These are phyloP conservation scores for Apiospora saccharicola DNA, from an alignment of 2,329 filamentous ascomycete genomes.

Conservation along the genomic window DNA sequence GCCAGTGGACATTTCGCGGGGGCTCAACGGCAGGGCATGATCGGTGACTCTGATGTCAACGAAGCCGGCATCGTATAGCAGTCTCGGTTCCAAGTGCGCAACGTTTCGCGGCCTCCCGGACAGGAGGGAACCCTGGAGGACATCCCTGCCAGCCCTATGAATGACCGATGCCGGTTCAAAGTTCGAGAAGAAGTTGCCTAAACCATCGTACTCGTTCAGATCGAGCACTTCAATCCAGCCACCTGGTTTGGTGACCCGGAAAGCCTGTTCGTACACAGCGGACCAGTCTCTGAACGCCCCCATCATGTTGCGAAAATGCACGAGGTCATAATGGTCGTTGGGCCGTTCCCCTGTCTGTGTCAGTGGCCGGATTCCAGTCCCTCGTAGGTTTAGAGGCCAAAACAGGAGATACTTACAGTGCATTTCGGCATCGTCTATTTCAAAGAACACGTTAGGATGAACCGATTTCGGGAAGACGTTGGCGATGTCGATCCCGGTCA, in stretches of 20 bases:
- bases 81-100: constrained; percentile 53
- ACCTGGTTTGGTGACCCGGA: constrained; percentile 61
- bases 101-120: constrained; percentile 55
- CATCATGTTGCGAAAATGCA: constrained; percentile 64
- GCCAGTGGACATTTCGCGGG: constrained; percentile 53
- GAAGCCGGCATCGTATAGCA: constrained; percentile 58
- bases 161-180: constrained; percentile 56
- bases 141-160: constrained; percentile 49
- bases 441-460: constrained; percentile 66
- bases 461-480: constrained; percentile 64
- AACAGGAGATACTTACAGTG: constrained; percentile 48
- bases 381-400: background rate
- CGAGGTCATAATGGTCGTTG: constrained; percentile 59
- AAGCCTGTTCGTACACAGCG: constrained; percentile 60
- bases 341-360: constrained; percentile 51
- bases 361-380: background rate
- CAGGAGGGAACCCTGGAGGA: constrained; percentile 51
- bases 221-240: constrained; percentile 65
- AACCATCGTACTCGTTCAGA: constrained; percentile 55
- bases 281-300: constrained; percentile 65
- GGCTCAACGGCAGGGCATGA: constrained; percentile 57
- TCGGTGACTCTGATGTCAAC: constrained; percentile 57
- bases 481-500: constrained; percentile 66
- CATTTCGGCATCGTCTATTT: constrained; percentile 64
- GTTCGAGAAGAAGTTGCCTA: constrained; percentile 45